Evolutionary conservation across 257 asterid species (phyloP).

Genomic region (Nemophila menziesii): DNA sequence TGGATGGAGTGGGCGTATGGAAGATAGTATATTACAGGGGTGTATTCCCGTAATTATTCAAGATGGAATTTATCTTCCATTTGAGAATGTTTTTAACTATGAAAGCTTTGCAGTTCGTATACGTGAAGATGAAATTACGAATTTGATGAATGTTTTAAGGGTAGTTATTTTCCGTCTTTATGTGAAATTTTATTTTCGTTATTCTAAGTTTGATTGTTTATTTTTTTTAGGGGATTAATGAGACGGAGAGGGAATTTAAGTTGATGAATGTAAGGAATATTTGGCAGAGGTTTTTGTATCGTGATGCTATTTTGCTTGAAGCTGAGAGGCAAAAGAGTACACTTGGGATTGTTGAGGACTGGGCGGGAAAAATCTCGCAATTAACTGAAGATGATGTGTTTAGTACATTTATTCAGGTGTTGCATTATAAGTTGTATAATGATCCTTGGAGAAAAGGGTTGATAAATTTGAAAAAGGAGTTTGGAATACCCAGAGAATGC

Average conservation of each 20-base stretch:
- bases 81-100: constrained; percentile 71
- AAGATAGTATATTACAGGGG: constrained; percentile 87
- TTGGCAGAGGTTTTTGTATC: constrained; percentile 90
- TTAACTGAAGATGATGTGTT: constrained; percentile 64
- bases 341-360: constrained; percentile 38
- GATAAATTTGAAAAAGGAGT: constrained; percentile 27
- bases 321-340: constrained; percentile 72
- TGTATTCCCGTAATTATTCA: constrained; percentile 92
- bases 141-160: constrained; percentile 61
- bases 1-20: constrained; percentile 99
- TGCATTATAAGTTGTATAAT: constrained; percentile 82
- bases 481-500: constrained; percentile 69
- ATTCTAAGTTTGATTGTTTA: constrained; percentile 10
- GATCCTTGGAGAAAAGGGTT: constrained; percentile 68
- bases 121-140: constrained; percentile 76
- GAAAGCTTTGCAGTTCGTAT: constrained; percentile 88
- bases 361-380: constrained; percentile 55
- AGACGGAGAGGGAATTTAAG: constrained; percentile 69
- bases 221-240: constrained; percentile 46
- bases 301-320: constrained; percentile 74
- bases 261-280: constrained; percentile 64
- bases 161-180: constrained; percentile 30
- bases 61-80: constrained; percentile 95
- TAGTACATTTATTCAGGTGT: constrained; percentile 71
- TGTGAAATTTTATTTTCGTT: not conserved